phyloP scores from a whole-genome alignment of 2,329 filamentous ascomycete species.

The Xylaria sp. region DNA sequence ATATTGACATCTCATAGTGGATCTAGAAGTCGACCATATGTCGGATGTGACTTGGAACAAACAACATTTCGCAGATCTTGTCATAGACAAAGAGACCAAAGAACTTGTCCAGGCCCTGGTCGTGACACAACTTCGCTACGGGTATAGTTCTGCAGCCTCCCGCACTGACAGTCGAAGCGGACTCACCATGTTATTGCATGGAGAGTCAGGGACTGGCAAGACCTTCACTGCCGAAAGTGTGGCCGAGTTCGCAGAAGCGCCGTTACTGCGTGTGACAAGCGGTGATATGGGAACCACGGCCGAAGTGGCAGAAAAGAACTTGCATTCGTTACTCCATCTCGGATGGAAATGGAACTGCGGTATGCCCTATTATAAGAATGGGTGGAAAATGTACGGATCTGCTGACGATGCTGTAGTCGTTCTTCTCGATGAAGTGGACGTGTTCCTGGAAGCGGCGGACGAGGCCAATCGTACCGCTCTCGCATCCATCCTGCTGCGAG shows the following conservation, averaged over 20 bases:
- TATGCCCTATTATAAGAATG: neutral
- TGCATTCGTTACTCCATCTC: conserved; percentile 4
- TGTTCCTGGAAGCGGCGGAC: conserved; percentile 6
- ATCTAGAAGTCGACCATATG: neutral
- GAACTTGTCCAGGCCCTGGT: conserved; percentile 4
- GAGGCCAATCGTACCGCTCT: conserved; percentile 9
- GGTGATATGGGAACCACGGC: conserved; percentile 10
- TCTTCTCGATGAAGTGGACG: conserved; percentile 12
- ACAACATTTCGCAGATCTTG: neutral
- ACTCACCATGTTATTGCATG: conserved; percentile 6
- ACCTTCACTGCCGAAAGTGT: conserved; percentile 13
- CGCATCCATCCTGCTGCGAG: conserved; percentile 12
- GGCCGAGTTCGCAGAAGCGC: conserved; percentile 9
- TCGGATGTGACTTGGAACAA: conserved; percentile 3
- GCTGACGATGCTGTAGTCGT: neutral
- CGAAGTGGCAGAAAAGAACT: conserved; percentile 4
- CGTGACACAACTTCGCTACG: neutral
- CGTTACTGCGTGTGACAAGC: conserved; percentile 7
- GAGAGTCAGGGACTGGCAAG: conserved; percentile 9
- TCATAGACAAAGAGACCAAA: neutral
- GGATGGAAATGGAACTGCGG: conserved; percentile 7
- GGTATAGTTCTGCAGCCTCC: neutral
- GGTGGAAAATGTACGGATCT: neutral
- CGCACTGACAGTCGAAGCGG: conserved; percentile 11
- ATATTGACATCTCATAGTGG: neutral